phyloP scores from a whole-genome alignment of 345 rosid genomes.

The Populus pruinosa region DNA sequence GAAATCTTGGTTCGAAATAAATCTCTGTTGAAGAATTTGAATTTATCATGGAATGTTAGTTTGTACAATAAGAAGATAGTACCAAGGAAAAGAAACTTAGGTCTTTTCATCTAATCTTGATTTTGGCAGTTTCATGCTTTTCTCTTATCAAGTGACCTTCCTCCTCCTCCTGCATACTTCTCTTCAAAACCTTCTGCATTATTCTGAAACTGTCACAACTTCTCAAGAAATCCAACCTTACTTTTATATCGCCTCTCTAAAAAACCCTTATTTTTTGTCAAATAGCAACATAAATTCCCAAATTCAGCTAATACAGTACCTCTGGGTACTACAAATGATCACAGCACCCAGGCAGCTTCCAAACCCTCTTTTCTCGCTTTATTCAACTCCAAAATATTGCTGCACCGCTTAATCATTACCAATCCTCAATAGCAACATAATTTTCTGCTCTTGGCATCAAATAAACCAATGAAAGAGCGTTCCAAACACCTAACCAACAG shows the following conservation, averaged over 20 bases:
- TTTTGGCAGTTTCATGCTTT: too few relatives aligned
- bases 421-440: background rate
- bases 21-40: background rate
- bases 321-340: background rate
- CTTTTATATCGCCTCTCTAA: background rate
- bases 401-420: background rate
- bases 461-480: background rate
- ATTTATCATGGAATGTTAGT: background rate
- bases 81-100: background rate
- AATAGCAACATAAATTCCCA: background rate
- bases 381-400: background rate
- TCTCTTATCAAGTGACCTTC: too few relatives aligned
- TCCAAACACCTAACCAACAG: background rate
- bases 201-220: too few relatives aligned
- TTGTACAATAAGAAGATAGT: background rate
- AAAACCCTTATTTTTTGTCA: background rate
- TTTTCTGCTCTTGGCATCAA: background rate
- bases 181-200: too few relatives aligned
- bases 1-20: background rate
- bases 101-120: too few relatives aligned
- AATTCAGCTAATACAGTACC: background rate
- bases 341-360: background rate
- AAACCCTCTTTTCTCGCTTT: background rate
- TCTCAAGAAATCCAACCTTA: background rate
- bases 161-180: too few relatives aligned